Evolutionary conservation across 2,329 filamentous ascomycete genomes (phyloP), one percentile per base, ranked within the genome.

Genomic region (Colletotrichum sp.): DNA sequence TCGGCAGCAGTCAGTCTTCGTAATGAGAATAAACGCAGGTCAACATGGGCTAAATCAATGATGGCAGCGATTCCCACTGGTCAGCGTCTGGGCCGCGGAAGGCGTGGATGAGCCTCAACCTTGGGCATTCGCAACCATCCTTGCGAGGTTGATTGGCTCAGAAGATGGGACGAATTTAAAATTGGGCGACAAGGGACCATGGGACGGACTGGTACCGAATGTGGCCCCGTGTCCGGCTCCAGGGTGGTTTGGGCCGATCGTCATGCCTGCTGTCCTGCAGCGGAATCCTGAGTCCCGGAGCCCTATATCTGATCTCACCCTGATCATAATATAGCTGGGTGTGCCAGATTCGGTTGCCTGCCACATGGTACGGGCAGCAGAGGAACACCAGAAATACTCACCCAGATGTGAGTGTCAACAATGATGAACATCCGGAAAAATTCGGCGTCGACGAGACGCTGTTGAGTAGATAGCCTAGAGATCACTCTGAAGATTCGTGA

Each of bases 201-300:
- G 30, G 69, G 57, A 59, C 48, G 64, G 48, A 55, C 65, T 71
- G 75, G 66, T 75, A 75, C 75, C 75, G 71, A 76, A 22, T 57
- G 44, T 59, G 71, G 71, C 71, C 52, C 71, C 39, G 63, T 75
- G 57, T 68, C 60, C 57, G 59, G 68, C 60, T 30, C 59, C 69
- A 75, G 63, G 44, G 24, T 71, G 36, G 63, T 74, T 76, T 76
- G 75, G 62, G 71, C 60, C 75, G 75, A 76, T 76, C 75, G 60
- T 76, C 60, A 75, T 76, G 75, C 75, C 44, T 76, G 75, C 48
- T 75, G 71, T 75, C 75, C 72, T 76, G 75, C 75, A 76, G 75
- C 66, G 71, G 71, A 74, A 71, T 71, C 66, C 48, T 71, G 36
- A 75, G 60, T 63, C 71, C 75, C 71, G 75, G 75, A 34, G 57